Percentiles rank a stretch among this genome's conserved stretches.
phyloP scores from a whole-genome alignment of 257 asterid species.

The Solanum corneliomulleri region DNA sequence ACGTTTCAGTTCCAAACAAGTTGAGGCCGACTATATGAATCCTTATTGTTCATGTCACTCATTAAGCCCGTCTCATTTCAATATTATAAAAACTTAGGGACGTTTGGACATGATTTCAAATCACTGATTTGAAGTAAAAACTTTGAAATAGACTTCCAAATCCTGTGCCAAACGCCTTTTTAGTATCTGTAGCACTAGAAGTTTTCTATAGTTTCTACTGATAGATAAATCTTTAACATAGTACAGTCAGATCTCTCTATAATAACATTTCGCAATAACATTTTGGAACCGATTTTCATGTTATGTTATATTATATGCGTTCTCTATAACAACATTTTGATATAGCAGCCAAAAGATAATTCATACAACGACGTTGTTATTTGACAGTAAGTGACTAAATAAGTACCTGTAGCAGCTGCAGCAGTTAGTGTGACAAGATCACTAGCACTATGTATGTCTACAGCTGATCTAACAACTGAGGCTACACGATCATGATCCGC shows the following conservation, averaged over 20 bases:
- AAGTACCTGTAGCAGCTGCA: slow-evolving; percentile 81
- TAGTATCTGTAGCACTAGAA: not conserved
- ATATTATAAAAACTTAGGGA: not conserved
- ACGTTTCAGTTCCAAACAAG: not conserved
- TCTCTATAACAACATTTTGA: not conserved
- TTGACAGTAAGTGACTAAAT: not conserved
- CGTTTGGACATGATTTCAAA: not conserved
- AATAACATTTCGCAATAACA: not conserved
- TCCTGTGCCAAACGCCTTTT: not conserved
- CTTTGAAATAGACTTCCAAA: not conserved
- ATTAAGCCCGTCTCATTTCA: not conserved
- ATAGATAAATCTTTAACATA: not conserved
- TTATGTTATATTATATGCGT: not conserved
- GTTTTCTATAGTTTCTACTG: not conserved
- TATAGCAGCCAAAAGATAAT: not conserved
- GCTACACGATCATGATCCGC: slow-evolving; percentile 47
- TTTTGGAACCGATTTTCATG: not conserved
- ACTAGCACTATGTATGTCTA: slow-evolving; percentile 52
- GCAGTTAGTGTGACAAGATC: slow-evolving; percentile 75
- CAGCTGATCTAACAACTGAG: slow-evolving; percentile 54
- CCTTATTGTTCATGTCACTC: not conserved
- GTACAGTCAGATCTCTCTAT: not conserved
- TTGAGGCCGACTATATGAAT: not conserved
- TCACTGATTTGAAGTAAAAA: not conserved
- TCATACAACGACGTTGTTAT: not conserved